Conservation (phyloP, 73 alveolate genomes). For the Blepharisma stoltei region DNA sequence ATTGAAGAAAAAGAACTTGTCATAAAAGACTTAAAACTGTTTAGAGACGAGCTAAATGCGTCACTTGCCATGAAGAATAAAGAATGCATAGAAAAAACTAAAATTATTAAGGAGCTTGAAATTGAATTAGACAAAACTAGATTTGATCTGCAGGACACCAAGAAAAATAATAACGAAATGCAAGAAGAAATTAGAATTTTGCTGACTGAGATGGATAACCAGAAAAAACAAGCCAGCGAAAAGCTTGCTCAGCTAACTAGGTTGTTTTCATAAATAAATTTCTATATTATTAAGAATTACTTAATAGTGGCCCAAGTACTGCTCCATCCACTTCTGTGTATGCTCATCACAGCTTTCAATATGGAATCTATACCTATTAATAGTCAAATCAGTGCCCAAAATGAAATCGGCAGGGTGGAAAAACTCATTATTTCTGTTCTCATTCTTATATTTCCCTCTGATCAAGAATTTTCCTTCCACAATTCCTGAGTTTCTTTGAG, state of each 20-base stretch:
- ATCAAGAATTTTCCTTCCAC: conserved; percentile 89
- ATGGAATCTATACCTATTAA: conserved; percentile 76
- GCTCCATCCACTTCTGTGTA: conserved; percentile 67
- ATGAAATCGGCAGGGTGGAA: conserved; percentile 73
- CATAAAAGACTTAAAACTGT: conserved; percentile 20
- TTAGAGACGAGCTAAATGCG: background rate
- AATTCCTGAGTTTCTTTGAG: conserved; percentile 90
- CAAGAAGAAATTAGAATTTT: conserved; percentile 9
- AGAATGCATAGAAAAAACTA: background rate
- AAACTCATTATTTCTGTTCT: conserved; percentile 39
- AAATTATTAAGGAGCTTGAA: conserved; percentile 1
- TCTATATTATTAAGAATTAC: background rate
- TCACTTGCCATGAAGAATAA: background rate
- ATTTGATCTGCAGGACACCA: background rate
- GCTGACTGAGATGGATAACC: conserved; percentile 18
- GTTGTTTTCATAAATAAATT: background rate
- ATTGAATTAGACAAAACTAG: background rate
- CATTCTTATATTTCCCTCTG: conserved; percentile 83
- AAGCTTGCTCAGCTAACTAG: background rate
- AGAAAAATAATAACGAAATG: background rate
- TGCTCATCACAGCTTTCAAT: conserved; percentile 75
- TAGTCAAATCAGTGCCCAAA: conserved; percentile 74
- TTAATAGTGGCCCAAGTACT: conserved; percentile 16
- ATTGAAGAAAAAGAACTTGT: conserved; percentile 3
- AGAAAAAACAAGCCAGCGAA: conserved; percentile 22